Conservation (phyloP, 352 stramenopile genomes). For the Pelagophyceae sp. region DNA sequence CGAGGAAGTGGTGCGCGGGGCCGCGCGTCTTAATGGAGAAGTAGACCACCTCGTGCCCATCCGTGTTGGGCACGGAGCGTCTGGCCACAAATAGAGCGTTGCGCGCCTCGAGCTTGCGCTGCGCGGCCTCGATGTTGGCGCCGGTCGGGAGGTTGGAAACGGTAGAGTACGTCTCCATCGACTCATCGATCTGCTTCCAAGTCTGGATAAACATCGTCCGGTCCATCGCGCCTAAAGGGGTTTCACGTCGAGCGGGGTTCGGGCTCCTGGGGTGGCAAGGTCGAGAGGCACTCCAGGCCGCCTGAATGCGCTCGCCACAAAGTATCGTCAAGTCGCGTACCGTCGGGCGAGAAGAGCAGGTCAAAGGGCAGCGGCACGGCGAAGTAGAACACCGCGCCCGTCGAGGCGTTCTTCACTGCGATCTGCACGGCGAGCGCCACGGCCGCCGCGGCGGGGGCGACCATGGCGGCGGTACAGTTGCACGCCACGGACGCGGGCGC, state of each 20-base stretch:
- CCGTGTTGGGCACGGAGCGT: constrained; percentile 64
- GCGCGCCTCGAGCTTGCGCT: constrained; percentile 61
- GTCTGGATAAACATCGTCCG: constrained; percentile 80
- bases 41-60: constrained; percentile 88
- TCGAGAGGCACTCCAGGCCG: no score
- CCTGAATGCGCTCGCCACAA: no score
- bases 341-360: constrained; percentile 70
- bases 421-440: constrained; percentile 76
- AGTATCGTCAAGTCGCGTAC: no score
- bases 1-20: constrained; percentile 58
- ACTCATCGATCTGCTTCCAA: constrained; percentile 90
- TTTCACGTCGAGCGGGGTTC: no score
- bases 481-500: constrained; percentile 46
- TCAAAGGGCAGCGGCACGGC: constrained; percentile 78
- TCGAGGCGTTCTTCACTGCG: constrained; percentile 92
- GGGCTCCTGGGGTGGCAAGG: no score
- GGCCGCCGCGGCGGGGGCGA: constrained; percentile 39
- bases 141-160: constrained; percentile 51
- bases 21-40: constrained; percentile 85
- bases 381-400: constrained; percentile 87
- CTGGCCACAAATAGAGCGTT: constrained; percentile 90
- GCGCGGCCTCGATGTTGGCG: constrained; percentile 63
- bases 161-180: constrained; percentile 84
- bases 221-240: constrained; percentile 72
- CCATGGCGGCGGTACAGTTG: constrained; percentile 52